A percentile compares a stretch with the other conserved stretches of the same genome.
Evolutionary conservation across 164 flowering plant species (phyloP).

Genomic region (grape (Vitis vinifera)): ASM3070453v1 NC_081817.1:3783001-3783500

Average conservation of each 20-base stretch:
- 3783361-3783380: constrained; percentile 61
- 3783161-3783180: neutral
- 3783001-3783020: too few relatives aligned
- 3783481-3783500: neutral
- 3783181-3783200: neutral
- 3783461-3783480: constrained; percentile 3
- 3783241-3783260: neutral
- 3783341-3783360: constrained; percentile 74
- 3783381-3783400: constrained; percentile 32
- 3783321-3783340: constrained; percentile 68
- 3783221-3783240: too few relatives aligned
- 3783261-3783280: neutral
- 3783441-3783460: constrained; percentile 25
- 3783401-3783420: constrained; percentile 33
- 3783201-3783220: neutral
- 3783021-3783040: too few relatives aligned
- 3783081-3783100: too few relatives aligned
- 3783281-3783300: constrained; percentile 61
- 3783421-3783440: constrained; percentile 36
- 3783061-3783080: too few relatives aligned
- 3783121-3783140: neutral
- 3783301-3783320: constrained; percentile 78
- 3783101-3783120: too few relatives aligned
- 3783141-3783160: neutral
- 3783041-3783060: too few relatives aligned